Evolutionary conservation across 2,329 filamentous ascomycete genomes (phyloP), one percentile per base, ranked within the genome.

Genomic region (Aspergillus proliferans): DNA sequence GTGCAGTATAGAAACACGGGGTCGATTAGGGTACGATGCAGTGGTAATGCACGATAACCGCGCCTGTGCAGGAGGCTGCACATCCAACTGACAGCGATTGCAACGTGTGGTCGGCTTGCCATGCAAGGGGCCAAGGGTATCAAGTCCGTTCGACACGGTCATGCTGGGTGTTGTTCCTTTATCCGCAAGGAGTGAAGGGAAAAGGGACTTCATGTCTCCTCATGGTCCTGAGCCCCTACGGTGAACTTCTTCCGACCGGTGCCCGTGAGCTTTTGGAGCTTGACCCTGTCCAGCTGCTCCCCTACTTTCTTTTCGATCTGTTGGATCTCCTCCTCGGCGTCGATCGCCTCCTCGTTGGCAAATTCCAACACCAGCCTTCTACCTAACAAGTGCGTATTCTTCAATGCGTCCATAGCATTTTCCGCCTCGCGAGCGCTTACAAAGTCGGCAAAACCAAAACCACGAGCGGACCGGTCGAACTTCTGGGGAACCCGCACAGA

Each of bases 271-370:
- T 89, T 85, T 73, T 95, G 89, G 64, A 95, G 76, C 60, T 88
- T 87, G 63, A 97, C 86, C 74, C 91, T 93, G 74, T 94, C 88
- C 68, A 87, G 82, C 74, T 97, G 92, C 52, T 85, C 83, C 53
- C 88, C 88, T 65, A 94, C 86, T 79, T 96, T 98, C 79, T 88
- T 87, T 73, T 95, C 88, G 86, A 98, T 95, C 75, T 89, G 92
- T 68, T 87, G 85, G 66, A 98, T 93, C 73, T 97, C 91, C 71
- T 91, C 89, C 75, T 98, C 93, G 3, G 93, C 85, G 73, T 97
- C 91, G 58, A 93, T 79, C 36, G 88, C 81, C 61, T 97, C 93
- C 56, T 86, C 87, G 62, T 89, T 85, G 36, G 91, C 92, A 73
- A 90, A 97, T 67, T 96, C 88, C 53, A 98, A 78, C 48, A 97